A percentile compares a stretch with the other conserved stretches of the same genome.
phyloP scores from a whole-genome alignment of 345 rosid genomes.

The Euclidium syriacum region DNA sequence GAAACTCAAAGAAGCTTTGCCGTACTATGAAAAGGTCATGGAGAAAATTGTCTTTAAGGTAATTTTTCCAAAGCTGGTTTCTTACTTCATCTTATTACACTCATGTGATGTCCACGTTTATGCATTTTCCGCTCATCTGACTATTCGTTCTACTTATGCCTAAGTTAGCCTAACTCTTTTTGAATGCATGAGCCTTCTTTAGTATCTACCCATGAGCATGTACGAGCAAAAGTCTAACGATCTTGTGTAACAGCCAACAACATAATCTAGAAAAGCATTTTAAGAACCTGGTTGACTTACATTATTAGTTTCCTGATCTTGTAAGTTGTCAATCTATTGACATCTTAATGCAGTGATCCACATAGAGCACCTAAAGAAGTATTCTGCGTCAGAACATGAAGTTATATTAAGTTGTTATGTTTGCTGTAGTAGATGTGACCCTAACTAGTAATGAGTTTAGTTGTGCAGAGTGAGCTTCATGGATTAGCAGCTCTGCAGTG shows the following conservation, averaged over 20 bases:
- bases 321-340: not conserved
- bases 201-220: slow-evolving; percentile 5
- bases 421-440: not conserved
- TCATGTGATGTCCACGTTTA: not conserved
- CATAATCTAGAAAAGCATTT: not conserved
- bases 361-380: slow-evolving; percentile 2
- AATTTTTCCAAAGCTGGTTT: slow-evolving; percentile 17
- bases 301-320: not conserved
- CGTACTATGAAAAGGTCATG: slow-evolving; percentile 64
- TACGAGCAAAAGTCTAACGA: not conserved
- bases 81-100: not conserved
- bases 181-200: not conserved
- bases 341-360: slow-evolving; percentile 5
- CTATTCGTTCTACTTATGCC: not conserved
- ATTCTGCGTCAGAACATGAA: not conserved
- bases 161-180: not conserved
- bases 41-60: slow-evolving; percentile 68
- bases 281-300: not conserved
- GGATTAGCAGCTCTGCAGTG: slow-evolving; percentile 94
- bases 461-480: slow-evolving; percentile 77
- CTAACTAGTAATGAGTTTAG: slow-evolving; percentile 27
- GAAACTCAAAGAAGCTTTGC: slow-evolving; percentile 67
- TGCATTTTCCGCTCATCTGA: slow-evolving; percentile 8
- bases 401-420: not conserved
- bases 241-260: not conserved